These are phyloP conservation scores for Exophiala sideris DNA, from an alignment of 2,329 filamentous ascomycete species.

Conservation along the genomic window DNA sequence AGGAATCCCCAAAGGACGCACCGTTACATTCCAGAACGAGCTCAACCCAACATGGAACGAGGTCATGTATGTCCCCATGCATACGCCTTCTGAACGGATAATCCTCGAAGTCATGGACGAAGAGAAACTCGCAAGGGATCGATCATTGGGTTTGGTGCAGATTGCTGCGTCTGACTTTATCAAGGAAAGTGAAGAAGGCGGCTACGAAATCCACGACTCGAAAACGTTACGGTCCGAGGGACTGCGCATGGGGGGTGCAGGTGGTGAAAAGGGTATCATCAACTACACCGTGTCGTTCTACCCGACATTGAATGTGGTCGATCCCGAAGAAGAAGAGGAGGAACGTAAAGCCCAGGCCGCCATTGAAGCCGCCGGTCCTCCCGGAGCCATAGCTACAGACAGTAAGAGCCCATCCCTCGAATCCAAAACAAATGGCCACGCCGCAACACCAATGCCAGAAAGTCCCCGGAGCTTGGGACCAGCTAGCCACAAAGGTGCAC, in stretches of 20 bases:
- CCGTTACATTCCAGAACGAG: conserved; percentile 94
- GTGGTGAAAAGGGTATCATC: conserved; percentile 72
- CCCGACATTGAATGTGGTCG: conserved; percentile 79
- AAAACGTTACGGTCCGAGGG: conserved; percentile 66
- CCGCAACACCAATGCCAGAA: conserved; percentile 19
- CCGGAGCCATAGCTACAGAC: conserved; percentile 14
- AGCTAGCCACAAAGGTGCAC: conserved; percentile 6
- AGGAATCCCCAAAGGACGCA: conserved; percentile 84
- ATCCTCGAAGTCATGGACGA: conserved; percentile 94
- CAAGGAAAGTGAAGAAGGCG: conserved; percentile 67
- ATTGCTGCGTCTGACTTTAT: conserved; percentile 76
- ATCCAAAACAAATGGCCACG: conserved; percentile 14
- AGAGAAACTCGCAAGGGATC: conserved; percentile 86
- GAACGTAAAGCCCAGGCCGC: conserved; percentile 36
- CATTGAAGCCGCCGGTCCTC: conserved; percentile 9
- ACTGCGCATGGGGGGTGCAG: conserved; percentile 71
- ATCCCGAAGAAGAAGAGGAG: conserved; percentile 68
- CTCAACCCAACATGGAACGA: conserved; percentile 95
- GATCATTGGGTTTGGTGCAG: conserved; percentile 78
- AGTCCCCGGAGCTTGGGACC: conserved; percentile 21
- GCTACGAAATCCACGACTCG: conserved; percentile 73
- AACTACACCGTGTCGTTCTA: conserved; percentile 86
- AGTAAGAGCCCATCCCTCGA: conserved; percentile 25
- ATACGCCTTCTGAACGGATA: conserved; percentile 77
- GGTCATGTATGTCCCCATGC: conserved; percentile 87